Conservation (phyloP, 306 rosid species). For the Lupinus albus region DNA sequence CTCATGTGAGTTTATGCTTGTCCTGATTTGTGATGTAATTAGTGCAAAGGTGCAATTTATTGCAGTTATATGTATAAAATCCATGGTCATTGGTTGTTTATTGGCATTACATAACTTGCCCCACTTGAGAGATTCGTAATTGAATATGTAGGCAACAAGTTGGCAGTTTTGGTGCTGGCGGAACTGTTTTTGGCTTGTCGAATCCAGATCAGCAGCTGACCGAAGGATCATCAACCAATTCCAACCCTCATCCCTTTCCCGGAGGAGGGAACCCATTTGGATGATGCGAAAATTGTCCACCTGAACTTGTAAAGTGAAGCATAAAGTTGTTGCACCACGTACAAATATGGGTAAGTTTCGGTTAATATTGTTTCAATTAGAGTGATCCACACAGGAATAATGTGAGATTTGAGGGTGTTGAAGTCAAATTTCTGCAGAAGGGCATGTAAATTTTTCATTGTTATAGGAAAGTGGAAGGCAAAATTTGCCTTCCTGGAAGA, state of each 20-base stretch:
- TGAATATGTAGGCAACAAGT: constrained; percentile 61
- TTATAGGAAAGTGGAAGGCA: constrained; percentile 43
- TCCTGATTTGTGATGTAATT: constrained; percentile 29
- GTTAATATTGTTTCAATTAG: constrained; percentile 36
- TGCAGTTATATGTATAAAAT: constrained; percentile 2
- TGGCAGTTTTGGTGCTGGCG: constrained; percentile 50
- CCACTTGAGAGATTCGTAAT: constrained; percentile 29
- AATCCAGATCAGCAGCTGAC: constrained; percentile 63
- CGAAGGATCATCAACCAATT: constrained; percentile 56
- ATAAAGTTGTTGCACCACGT: constrained; percentile 52
- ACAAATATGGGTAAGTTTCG: constrained; percentile 58
- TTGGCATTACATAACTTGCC: constrained; percentile 24
- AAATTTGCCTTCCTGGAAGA: constrained; percentile 30
- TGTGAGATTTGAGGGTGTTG: constrained; percentile 41
- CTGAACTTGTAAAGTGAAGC: constrained; percentile 45
- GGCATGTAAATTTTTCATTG: constrained; percentile 53
- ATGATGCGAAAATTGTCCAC: constrained; percentile 39
- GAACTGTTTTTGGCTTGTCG: constrained; percentile 57
- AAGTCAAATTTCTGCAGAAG: constrained; percentile 42
- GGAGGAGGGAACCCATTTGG: constrained; percentile 87
- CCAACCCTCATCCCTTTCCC: constrained; percentile 58
- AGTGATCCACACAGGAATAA: constrained; percentile 31
- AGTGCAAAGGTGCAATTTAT: neutral
- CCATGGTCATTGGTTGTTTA: constrained; percentile 28
- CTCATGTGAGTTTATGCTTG: neutral